phyloP scores from a whole-genome alignment of 352 stramenopile species.

The Phytophthora niederhauseri region DNA sequence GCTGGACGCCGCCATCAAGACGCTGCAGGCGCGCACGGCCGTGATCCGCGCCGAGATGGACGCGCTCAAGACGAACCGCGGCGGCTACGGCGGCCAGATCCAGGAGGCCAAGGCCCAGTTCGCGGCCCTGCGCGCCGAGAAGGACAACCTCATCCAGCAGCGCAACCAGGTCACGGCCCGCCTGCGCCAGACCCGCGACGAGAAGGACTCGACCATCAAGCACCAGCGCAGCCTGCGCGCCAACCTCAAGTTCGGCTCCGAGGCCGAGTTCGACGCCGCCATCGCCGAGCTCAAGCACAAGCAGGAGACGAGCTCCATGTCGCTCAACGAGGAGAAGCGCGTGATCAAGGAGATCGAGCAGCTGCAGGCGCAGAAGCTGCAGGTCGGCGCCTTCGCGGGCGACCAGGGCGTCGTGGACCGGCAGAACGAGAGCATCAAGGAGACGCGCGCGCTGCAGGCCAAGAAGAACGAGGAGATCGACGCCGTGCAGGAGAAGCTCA shows the following conservation, averaged over 20 bases:
- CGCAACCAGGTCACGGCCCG: conserved; percentile 84
- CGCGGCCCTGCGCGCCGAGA: conserved; percentile 80
- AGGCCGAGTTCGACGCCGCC: conserved; percentile 92
- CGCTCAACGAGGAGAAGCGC: conserved; percentile 96
- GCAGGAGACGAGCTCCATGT: conserved; percentile 97
- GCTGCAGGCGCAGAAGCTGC: conserved; percentile 90
- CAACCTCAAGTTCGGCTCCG: conserved; percentile 87
- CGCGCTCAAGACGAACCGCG: conserved; percentile 77
- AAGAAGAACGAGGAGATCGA: conserved; percentile 96
- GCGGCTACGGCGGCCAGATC: conserved; percentile 87
- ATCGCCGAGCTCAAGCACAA: conserved; percentile 89
- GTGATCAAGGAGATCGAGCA: conserved; percentile 97
- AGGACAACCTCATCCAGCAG: conserved; percentile 89
- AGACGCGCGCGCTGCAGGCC: conserved; percentile 69
- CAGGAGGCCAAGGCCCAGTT: conserved; percentile 89
- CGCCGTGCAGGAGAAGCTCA: conserved; percentile 92
- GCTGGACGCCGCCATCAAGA: conserved; percentile 93
- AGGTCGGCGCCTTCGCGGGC: conserved; percentile 79
- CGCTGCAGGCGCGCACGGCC: conserved; percentile 86
- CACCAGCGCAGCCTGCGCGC: conserved; percentile 62
- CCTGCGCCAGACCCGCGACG: conserved; percentile 82
- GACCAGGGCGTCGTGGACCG: conserved; percentile 88
- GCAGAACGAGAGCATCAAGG: conserved; percentile 83
- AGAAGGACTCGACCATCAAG: conserved; percentile 80
- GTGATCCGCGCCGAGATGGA: conserved; percentile 82